Conservation (phyloP, 163 green algal species). For the Chlamydomonas reinhardtii region DNA sequence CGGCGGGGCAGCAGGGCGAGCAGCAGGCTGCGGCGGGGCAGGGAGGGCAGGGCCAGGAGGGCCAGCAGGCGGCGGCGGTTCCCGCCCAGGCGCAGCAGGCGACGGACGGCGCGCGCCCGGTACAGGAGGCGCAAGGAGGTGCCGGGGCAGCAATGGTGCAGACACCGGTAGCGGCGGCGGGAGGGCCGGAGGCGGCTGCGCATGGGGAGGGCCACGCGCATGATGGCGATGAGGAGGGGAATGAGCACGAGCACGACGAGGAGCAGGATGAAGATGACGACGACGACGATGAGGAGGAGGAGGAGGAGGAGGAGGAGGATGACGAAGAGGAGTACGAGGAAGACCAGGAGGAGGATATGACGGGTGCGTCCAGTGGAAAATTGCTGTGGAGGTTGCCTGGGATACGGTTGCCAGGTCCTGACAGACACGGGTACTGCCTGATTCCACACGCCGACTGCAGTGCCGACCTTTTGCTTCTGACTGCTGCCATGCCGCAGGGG, state of each 20-base stretch:
- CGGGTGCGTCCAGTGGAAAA: background rate
- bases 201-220: background rate
- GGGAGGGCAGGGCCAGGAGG: background rate
- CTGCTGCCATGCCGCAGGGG: background rate
- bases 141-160: background rate
- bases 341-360: background rate
- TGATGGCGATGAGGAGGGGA: background rate
- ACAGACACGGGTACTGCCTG: no score
- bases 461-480: no score
- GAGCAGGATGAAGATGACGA: background rate
- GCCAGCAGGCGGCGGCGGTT: background rate
- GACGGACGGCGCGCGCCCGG: no score
- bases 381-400: no score
- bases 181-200: background rate
- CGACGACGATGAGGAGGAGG: background rate
- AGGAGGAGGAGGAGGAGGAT: background rate
- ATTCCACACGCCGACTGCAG: no score
- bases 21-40: background rate
- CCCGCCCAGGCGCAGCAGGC: background rate
- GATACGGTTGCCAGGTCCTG: no score
- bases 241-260: background rate
- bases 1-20: background rate
- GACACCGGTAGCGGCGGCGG: background rate
- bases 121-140: background rate
- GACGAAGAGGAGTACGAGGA: conserved; percentile 1